Evolutionary conservation across 2,329 filamentous ascomycete species (phyloP).

Genomic region (Botryotinia globosa): DNA sequence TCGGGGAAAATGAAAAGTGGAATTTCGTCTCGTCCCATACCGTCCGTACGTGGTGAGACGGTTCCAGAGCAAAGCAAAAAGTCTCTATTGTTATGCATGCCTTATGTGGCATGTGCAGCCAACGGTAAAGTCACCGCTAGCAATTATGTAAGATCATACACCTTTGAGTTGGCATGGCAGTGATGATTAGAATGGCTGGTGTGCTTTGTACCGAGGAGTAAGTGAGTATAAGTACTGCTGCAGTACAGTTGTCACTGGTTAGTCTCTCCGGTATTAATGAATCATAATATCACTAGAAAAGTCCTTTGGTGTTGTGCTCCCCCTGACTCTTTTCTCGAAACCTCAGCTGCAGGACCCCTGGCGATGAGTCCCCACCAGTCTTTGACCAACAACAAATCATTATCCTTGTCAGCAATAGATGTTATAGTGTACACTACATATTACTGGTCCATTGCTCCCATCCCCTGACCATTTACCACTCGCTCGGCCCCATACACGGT

Average conservation of each 20-base stretch:
- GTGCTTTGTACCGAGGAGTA: background rate
- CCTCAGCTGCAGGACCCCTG: background rate
- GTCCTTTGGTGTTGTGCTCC: background rate
- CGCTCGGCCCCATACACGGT: conserved; percentile 1
- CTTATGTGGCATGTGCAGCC: background rate
- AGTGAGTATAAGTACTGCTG: too few relatives aligned
- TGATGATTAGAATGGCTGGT: background rate
- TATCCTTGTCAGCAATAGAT: background rate
- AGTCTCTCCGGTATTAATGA: conserved; percentile 1
- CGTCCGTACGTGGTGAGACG: background rate
- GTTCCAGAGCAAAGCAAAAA: background rate
- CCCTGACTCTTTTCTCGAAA: background rate
- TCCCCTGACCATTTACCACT: background rate
- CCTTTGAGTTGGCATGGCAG: background rate
- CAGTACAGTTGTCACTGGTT: background rate
- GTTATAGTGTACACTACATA: too few relatives aligned
- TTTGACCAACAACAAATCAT: background rate
- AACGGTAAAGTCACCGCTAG: background rate
- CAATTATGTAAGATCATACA: background rate
- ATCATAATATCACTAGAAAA: background rate
- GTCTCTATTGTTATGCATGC: background rate
- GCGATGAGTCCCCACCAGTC: background rate
- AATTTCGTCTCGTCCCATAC: too few relatives aligned
- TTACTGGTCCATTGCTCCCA: background rate
- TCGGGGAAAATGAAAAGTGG: background rate